Evolutionary conservation across 441 rosid genomes (phyloP).

Genomic region (Populus tomentosa): DNA sequence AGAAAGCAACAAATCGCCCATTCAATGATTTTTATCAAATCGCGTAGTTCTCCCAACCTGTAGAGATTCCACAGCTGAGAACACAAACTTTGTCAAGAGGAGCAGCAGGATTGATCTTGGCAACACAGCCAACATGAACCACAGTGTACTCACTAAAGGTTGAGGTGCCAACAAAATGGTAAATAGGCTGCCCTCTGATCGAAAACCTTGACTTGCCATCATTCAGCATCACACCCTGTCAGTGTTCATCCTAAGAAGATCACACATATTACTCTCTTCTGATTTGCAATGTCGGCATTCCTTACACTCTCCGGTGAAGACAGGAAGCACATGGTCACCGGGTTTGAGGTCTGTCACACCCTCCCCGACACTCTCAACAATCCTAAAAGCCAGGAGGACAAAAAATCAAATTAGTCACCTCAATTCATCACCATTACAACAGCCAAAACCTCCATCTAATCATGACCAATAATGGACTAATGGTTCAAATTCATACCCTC

Average conservation of each 20-base stretch:
- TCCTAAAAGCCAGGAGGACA: slow-evolving; percentile 14
- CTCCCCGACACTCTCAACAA: slow-evolving; percentile 57
- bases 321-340: slow-evolving; percentile 59
- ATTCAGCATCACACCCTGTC: slow-evolving; percentile 42
- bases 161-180: slow-evolving; percentile 45
- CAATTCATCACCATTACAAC: background rate
- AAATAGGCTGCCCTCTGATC: slow-evolving; percentile 36
- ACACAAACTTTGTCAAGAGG: slow-evolving; percentile 48
- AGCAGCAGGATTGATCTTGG: slow-evolving; percentile 44
- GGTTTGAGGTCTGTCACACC: slow-evolving; percentile 51
- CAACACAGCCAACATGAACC: slow-evolving; percentile 37
- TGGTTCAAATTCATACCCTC: slow-evolving; percentile 23
- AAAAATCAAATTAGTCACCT: too few relatives aligned
- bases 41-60: slow-evolving; percentile 21
- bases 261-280: slow-evolving; percentile 54
- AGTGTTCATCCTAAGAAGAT: slow-evolving; percentile 47
- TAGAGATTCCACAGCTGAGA: slow-evolving; percentile 51
- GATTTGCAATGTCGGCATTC: slow-evolving; percentile 48
- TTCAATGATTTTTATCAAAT: background rate
- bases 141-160: slow-evolving; percentile 52
- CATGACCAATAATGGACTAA: too few relatives aligned
- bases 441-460: too few relatives aligned
- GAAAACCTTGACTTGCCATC: slow-evolving; percentile 46
- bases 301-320: slow-evolving; percentile 55
- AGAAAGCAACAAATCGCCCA: background rate